Conservation (phyloP, 2,329 filamentous ascomycete genomes). For the Aspergillus unguis region DNA sequence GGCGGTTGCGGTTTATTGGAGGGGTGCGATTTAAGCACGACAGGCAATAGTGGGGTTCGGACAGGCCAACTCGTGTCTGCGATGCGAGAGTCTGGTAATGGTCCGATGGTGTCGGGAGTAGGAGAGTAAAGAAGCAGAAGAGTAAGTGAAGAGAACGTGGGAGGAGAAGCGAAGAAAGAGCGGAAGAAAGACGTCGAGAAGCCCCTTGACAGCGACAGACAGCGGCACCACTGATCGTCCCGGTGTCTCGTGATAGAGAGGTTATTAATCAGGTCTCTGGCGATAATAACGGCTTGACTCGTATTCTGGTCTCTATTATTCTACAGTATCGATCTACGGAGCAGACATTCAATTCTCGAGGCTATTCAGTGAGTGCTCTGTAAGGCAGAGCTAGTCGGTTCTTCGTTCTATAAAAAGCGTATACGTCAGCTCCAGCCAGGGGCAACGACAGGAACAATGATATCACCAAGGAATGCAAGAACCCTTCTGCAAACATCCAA, state of each 20-base stretch:
- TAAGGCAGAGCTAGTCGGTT: too few species aligned
- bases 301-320: too few species aligned
- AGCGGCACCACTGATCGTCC: neutral
- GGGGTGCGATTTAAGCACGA: constrained; percentile 13
- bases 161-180: neutral
- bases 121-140: constrained; percentile 5
- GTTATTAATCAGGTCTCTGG: too few species aligned
- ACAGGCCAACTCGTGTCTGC: too few species aligned
- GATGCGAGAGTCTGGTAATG: too few species aligned
- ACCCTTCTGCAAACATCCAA: neutral
- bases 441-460: neutral
- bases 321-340: too few species aligned
- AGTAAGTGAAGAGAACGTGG: neutral
- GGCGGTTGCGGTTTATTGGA: constrained; percentile 11
- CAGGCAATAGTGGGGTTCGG: constrained; percentile 5
- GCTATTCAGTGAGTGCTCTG: too few species aligned
- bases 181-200: neutral
- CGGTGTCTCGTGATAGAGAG: neutral
- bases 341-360: too few species aligned
- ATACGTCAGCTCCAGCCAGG: constrained; percentile 1
- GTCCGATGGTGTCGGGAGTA: neutral
- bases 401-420: neutral
- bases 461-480: constrained; percentile 3
- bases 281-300: too few species aligned
- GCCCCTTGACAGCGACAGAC: neutral